Base-by-base conservation (phyloP, 2,329 filamentous ascomycete genomes). In the Cladosporium sphaerospermum region DNA sequence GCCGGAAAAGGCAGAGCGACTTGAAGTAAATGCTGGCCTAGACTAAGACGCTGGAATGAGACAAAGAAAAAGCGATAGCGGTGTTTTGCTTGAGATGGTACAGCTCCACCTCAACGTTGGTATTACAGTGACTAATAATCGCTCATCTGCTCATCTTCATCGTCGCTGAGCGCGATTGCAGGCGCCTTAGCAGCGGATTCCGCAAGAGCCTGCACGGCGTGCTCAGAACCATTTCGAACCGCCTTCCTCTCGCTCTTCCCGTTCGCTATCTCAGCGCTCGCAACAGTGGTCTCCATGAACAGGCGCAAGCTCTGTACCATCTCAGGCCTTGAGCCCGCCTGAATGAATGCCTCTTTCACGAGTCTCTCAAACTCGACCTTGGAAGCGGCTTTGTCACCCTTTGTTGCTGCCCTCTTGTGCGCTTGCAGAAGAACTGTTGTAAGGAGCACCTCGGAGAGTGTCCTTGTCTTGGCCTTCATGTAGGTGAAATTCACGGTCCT, bases 361-460 rank as follows among this genome's bases (percentile, higher is more conserved):
- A 75, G 73, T 51, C 76, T 75, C 54, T 84, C 79, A 57, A 83
- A 77, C 1, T 45, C 53, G 10, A 50, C 56, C 16, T 59, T 56
- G 9, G 83, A 77, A 3, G 51, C 54, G 9, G 53, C 59, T 19
- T 59, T 56, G 11, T 58, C 57, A 10, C 34, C 32, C 56, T 76
- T 74, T 1, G 68, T 66, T 4, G 66, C 71, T 52, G 68, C 64
- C 55, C 72, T 69, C 52, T 78, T 77, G 28, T 59, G 56, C 11
- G 59, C 45, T 43, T 63, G 80, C 43, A 88, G 77, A 32, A 97
- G 80, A 10, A 90, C 70, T 2, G 83, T 86, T 45, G 93, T 83
- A 13, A 97, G 75, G 59, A 96, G 72, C 7, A 93, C 75, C 68
- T 96, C 89, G 43, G 91, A 77, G 65, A 97, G 93, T 19, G 81